Percentiles rank a stretch among this genome's conserved stretches.
Evolutionary conservation across 495 filamentous ascomycete genomes (phyloP).

Genomic region (Cercophora scortea): DNA sequence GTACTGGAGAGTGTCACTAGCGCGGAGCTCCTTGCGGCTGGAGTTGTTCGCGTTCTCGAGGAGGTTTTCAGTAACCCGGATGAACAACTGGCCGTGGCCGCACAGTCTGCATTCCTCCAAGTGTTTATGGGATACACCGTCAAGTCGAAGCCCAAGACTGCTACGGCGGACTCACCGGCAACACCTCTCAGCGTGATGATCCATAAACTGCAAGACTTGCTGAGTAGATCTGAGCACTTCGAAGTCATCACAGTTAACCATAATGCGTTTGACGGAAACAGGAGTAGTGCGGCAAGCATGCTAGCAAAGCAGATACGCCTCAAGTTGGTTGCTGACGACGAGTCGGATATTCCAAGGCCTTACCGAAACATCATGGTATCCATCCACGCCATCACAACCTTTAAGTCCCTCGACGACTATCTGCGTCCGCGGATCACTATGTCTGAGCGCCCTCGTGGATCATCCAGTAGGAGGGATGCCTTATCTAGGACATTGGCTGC

Average conservation of each 20-base stretch:
- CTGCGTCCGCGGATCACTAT: conserved; percentile 81
- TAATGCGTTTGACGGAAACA: conserved; percentile 83
- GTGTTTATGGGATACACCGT: conserved; percentile 81
- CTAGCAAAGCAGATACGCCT: conserved; percentile 91
- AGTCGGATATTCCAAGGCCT: conserved; percentile 72
- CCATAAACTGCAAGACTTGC: conserved; percentile 88
- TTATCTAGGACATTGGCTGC: conserved; percentile 61
- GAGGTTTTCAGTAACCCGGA: conserved; percentile 69
- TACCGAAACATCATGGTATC: conserved; percentile 95
- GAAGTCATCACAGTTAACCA: conserved; percentile 94
- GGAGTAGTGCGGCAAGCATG: conserved; percentile 91
- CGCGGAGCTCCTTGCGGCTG: conserved; percentile 84
- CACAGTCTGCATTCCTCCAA: conserved; percentile 78
- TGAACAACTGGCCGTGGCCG: conserved; percentile 45
- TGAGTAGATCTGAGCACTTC: conserved; percentile 96
- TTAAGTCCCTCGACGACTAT: conserved; percentile 96
- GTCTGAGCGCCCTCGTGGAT: conserved; percentile 67
- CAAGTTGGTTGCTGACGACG: conserved; percentile 82
- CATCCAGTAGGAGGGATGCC: conserved; percentile 53
- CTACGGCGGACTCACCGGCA: conserved; percentile 53
- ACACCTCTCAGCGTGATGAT: conserved; percentile 89
- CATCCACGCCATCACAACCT: conserved; percentile 96
- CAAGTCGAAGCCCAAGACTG: conserved; percentile 53
- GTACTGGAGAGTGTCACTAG: conserved; percentile 92
- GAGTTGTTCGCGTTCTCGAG: conserved; percentile 75